These are phyloP conservation scores for Termitomyces sp. DNA, from an alignment of 768 basidiomycete species.

Conservation along the genomic window DNA sequence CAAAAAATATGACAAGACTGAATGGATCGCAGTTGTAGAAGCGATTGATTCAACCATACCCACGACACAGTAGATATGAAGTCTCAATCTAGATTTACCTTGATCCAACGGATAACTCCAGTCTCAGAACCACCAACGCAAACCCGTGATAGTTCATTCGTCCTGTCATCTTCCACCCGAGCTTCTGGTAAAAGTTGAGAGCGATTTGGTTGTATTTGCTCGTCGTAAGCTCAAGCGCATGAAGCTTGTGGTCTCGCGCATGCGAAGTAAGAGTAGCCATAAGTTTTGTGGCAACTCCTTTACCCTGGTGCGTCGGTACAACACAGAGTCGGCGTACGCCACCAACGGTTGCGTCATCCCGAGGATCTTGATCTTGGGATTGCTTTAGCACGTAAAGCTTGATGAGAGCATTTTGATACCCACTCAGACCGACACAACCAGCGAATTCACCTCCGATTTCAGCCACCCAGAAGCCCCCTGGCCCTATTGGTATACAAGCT, in stretches of 20 bases:
- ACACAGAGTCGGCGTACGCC: slow-evolving; percentile 12
- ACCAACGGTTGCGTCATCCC: slow-evolving; percentile 4
- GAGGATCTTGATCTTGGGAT: neutral
- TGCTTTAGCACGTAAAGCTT: neutral
- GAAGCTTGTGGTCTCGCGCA: slow-evolving; percentile 5
- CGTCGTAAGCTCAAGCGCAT: slow-evolving; percentile 10
- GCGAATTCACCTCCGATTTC: slow-evolving; percentile 6
- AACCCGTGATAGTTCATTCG: slow-evolving; percentile 6
- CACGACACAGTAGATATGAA: neutral
- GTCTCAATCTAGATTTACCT: neutral
- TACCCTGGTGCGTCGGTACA: slow-evolving; percentile 4
- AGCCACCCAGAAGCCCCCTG: slow-evolving; percentile 13
- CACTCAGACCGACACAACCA: slow-evolving; percentile 15
- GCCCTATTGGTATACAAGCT: slow-evolving; percentile 1
- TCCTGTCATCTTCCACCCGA: slow-evolving; percentile 7
- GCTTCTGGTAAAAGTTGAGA: slow-evolving; percentile 6
- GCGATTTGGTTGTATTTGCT: slow-evolving; percentile 12
- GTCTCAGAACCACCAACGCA: slow-evolving; percentile 2
- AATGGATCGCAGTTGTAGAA: neutral
- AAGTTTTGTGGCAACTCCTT: slow-evolving; percentile 9
- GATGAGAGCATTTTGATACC: neutral
- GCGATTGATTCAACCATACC: too few relatives aligned
- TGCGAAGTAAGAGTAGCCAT: slow-evolving; percentile 10
- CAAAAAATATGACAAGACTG: neutral
- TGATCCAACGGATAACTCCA: neutral